Evolutionary conservation across 164 flowering plant genomes (phyloP).

Genomic region (Vitis labrusca): DNA sequence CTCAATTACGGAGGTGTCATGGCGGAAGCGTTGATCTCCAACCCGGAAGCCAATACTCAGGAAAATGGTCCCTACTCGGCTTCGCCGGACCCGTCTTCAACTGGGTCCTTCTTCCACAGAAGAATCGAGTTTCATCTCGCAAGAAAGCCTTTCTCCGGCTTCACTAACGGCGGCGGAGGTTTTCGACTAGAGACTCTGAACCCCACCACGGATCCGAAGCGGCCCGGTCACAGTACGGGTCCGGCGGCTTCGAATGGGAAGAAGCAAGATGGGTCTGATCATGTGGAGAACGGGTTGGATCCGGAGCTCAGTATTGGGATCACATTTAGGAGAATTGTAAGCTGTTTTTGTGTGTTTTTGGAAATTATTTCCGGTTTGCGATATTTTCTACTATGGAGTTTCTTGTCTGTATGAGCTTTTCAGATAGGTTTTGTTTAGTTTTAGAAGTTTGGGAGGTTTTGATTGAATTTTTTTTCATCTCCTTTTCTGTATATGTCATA

Average conservation of each 20-base stretch:
- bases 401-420: too few species aligned
- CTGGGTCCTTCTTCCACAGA: slow-evolving; percentile 28
- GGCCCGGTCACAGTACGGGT: neutral
- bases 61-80: slow-evolving; percentile 10
- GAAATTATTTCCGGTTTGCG: neutral
- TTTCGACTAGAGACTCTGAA: slow-evolving; percentile 72
- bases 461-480: too few species aligned
- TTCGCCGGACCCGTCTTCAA: slow-evolving; percentile 4
- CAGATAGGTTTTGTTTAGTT: too few species aligned
- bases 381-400: too few species aligned
- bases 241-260: slow-evolving; percentile 19
- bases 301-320: slow-evolving; percentile 63
- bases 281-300: slow-evolving; percentile 55
- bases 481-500: too few species aligned
- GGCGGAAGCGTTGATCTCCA: slow-evolving; percentile 19
- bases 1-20: neutral
- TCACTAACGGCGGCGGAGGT: slow-evolving; percentile 29
- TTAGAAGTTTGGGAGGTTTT: too few species aligned
- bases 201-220: slow-evolving; percentile 26
- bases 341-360: slow-evolving; percentile 16
- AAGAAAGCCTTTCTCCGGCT: slow-evolving; percentile 42
- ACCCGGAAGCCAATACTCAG: slow-evolving; percentile 8
- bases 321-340: slow-evolving; percentile 72
- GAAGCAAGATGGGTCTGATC: slow-evolving; percentile 32
- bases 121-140: slow-evolving; percentile 64